phyloP scores from a whole-genome alignment of 345 rosid species.

The Salix caprea region DNA sequence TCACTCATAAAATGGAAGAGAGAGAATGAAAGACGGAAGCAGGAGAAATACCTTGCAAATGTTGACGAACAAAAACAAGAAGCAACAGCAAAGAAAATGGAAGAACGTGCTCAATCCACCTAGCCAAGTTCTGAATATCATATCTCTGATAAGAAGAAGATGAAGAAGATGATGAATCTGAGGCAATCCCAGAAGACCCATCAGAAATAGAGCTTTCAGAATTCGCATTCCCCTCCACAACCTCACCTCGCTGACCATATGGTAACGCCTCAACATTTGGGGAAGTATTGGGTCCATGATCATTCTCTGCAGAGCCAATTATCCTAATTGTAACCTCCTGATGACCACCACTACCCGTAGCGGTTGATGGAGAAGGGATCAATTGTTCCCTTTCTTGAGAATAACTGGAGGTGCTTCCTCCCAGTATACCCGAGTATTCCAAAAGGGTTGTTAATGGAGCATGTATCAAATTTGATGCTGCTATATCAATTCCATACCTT shows the following conservation, averaged over 20 bases:
- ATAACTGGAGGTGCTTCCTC: conserved; percentile 5
- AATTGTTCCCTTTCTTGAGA: conserved; percentile 8
- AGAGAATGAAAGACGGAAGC: neutral
- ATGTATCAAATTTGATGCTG: conserved; percentile 26
- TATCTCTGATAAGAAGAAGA: conserved; percentile 41
- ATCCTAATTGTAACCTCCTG: conserved; percentile 48
- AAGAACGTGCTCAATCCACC: conserved; percentile 57
- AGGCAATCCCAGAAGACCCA: conserved; percentile 12
- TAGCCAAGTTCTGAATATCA: conserved; percentile 45
- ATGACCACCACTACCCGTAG: conserved; percentile 1
- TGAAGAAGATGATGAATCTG: conserved; percentile 1
- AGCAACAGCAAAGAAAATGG: conserved; percentile 51
- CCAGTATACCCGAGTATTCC: conserved; percentile 32
- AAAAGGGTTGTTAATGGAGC: conserved; percentile 31
- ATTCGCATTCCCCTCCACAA: conserved; percentile 15
- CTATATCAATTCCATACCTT: conserved; percentile 24
- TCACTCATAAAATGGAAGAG: neutral
- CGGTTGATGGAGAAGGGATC: conserved; percentile 6
- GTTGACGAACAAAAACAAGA: conserved; percentile 57
- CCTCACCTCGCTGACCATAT: conserved; percentile 6
- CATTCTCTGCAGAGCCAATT: conserved; percentile 22
- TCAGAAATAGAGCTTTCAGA: conserved; percentile 14
- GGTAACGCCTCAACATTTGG: conserved; percentile 2
- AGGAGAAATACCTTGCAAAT: conserved; percentile 47
- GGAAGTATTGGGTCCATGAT: neutral